phyloP scores from a whole-genome alignment of 225 moss, liverwort and hornwort genomes.

The Antitrichia curtipendula region DNA sequence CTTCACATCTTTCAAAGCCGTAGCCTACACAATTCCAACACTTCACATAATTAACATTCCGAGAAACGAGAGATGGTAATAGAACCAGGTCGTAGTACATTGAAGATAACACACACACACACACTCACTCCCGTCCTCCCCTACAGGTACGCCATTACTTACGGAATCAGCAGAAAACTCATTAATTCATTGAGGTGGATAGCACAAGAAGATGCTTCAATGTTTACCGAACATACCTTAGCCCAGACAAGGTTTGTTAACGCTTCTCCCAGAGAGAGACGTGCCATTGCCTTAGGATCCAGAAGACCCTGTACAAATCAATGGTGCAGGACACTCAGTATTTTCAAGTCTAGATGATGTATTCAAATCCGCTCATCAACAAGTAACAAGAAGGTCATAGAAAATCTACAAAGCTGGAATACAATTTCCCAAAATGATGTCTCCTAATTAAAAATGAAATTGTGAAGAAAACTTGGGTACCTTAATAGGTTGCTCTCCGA shows the following conservation, averaged over 20 bases:
- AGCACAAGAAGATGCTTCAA: not conserved
- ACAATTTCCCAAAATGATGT: not conserved
- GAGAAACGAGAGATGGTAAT: not conserved
- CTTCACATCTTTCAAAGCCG: slow-evolving; percentile 89
- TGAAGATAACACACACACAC: not conserved
- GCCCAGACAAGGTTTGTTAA: slow-evolving; percentile 99
- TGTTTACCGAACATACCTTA: slow-evolving; percentile 37
- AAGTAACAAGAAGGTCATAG: not conserved
- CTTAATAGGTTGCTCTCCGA: slow-evolving; percentile 96
- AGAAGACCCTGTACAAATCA: slow-evolving; percentile 59
- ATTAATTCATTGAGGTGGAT: not conserved
- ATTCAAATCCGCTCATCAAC: not conserved
- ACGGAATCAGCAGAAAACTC: not conserved
- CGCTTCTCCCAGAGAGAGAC: slow-evolving; percentile 90
- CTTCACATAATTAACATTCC: not conserved
- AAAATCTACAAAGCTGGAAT: not conserved
- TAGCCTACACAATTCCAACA: slow-evolving; percentile 33
- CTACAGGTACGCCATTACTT: not conserved
- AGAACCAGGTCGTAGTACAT: not conserved
- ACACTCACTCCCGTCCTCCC: not conserved
- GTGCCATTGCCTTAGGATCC: slow-evolving; percentile 92
- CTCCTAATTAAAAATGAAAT: not conserved
- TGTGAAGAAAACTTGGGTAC: not conserved
- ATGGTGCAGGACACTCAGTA: not conserved
- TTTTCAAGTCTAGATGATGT: not conserved